Conservation (phyloP, 768 basidiomycete species). For the Antrodiella citrinella region DNA sequence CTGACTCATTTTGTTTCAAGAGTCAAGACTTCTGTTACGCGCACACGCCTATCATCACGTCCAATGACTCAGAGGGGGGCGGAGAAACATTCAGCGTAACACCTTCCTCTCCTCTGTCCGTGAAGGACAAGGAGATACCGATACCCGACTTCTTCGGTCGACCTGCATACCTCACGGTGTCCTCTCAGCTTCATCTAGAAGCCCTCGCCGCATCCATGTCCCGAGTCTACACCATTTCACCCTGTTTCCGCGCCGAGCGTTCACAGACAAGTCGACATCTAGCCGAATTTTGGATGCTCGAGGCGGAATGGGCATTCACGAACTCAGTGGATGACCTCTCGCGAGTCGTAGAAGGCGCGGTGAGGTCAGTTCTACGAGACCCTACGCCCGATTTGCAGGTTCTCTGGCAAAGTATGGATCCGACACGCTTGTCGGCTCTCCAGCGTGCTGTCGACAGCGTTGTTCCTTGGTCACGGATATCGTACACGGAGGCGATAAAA, state of each 20-base stretch:
- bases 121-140: slow-evolving; percentile 4
- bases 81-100: slow-evolving; percentile 83
- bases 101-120: slow-evolving; percentile 25
- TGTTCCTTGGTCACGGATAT: slow-evolving; percentile 59
- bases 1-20: slow-evolving; percentile 28
- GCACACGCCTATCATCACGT: slow-evolving; percentile 84
- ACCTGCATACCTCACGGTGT: slow-evolving; percentile 85
- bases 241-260: slow-evolving; percentile 91
- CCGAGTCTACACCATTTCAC: slow-evolving; percentile 86
- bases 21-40: slow-evolving; percentile 68
- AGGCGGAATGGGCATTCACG: slow-evolving; percentile 81
- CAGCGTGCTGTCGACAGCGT: slow-evolving; percentile 25
- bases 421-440: slow-evolving; percentile 14
- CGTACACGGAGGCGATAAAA: slow-evolving; percentile 69
- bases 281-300: slow-evolving; percentile 99
- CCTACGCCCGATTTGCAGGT: slow-evolving; percentile 24
- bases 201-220: slow-evolving; percentile 69
- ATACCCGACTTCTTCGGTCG: slow-evolving; percentile 61
- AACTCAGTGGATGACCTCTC: slow-evolving; percentile 41
- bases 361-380: slow-evolving; percentile 32
- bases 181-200: slow-evolving; percentile 93
- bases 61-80: slow-evolving; percentile 92
- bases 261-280: slow-evolving; percentile 87
- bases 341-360: slow-evolving; percentile 45
- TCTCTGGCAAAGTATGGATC: slow-evolving; percentile 35